phyloP scores from a whole-genome alignment of 2,329 filamentous ascomycete species.

The Aspergillus glaucus region DNA sequence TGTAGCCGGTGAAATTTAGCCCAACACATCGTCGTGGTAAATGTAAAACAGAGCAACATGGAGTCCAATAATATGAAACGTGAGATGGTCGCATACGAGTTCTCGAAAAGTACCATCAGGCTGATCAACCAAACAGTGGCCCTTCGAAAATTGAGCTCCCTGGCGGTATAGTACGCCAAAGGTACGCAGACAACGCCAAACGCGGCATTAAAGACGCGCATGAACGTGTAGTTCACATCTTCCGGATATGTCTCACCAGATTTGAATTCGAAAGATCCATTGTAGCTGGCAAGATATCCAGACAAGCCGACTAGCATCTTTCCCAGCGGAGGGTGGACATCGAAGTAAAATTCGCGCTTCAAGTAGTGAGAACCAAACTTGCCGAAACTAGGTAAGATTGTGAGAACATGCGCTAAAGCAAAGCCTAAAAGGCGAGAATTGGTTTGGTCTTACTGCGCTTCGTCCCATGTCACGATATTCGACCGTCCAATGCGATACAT shows the following conservation, averaged over 20 bases:
- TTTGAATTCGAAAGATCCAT: slow-evolving; percentile 99
- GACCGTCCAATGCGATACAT: slow-evolving; percentile 64
- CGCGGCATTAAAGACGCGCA: slow-evolving; percentile 94
- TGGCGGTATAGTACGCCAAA: slow-evolving; percentile 89
- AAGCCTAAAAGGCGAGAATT: background rate
- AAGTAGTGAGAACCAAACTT: slow-evolving; percentile 99
- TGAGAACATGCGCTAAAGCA: background rate
- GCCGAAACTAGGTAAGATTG: slow-evolving; percentile 32
- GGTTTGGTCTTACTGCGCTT: slow-evolving; percentile 58
- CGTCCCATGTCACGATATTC: slow-evolving; percentile 69
- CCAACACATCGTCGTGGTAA: slow-evolving; percentile 95
- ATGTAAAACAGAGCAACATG: slow-evolving; percentile 98
- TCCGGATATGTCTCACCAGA: slow-evolving; percentile 92
- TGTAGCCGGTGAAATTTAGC: slow-evolving; percentile 89
- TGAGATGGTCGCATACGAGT: slow-evolving; percentile 98
- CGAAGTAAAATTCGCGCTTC: slow-evolving; percentile 99
- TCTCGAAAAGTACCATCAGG: slow-evolving; percentile 96
- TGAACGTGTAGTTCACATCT: slow-evolving; percentile 94
- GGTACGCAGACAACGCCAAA: slow-evolving; percentile 92
- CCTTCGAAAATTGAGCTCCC: slow-evolving; percentile 77
- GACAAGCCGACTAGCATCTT: slow-evolving; percentile 98
- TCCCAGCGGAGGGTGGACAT: slow-evolving; percentile 89
- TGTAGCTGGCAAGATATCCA: slow-evolving; percentile 93
- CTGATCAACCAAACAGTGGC: slow-evolving; percentile 92
- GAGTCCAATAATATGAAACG: slow-evolving; percentile 97